Evolutionary conservation across 2,329 filamentous ascomycete genomes (phyloP).

Genomic region (Cercospora citrullina): DNA sequence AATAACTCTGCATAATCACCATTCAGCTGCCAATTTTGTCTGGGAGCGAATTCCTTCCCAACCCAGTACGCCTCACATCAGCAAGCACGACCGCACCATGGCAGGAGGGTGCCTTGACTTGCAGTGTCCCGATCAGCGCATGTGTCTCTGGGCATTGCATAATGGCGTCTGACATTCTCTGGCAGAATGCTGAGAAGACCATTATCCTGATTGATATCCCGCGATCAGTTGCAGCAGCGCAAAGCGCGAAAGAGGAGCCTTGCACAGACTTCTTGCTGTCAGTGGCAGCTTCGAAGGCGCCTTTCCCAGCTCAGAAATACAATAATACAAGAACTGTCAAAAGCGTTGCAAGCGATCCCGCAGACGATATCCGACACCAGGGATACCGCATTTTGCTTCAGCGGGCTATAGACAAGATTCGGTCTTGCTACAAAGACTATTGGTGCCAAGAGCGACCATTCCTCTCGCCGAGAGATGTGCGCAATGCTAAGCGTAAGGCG

Average conservation of each 20-base stretch:
- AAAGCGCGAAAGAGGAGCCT: conserved; percentile 50
- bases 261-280: conserved; percentile 50
- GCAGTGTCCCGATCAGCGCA: no score
- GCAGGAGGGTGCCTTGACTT: not conserved
- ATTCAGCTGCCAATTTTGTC: not conserved
- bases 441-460: not conserved
- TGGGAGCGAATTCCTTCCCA: not conserved
- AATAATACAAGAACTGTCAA: conserved; percentile 58
- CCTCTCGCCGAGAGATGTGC: not conserved
- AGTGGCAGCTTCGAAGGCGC: conserved; percentile 45
- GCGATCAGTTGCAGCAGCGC: conserved; percentile 66
- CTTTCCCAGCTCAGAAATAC: conserved; percentile 47
- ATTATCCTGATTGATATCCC: conserved; percentile 69
- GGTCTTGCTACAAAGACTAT: not conserved
- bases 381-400: conserved; percentile 34
- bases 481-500: conserved; percentile 30
- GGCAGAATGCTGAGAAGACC: conserved; percentile 52
- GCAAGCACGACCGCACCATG: not conserved
- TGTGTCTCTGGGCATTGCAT: no score
- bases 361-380: conserved; percentile 39
- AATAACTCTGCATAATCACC: not conserved
- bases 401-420: not conserved
- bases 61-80: not conserved
- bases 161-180: conserved; percentile 46
- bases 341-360: conserved; percentile 40